A percentile compares a stretch with the other conserved stretches of the same genome.
These are phyloP conservation scores for Didymosphaeria variabile DNA, from an alignment of 2,329 filamentous ascomycete genomes.

Conservation along the genomic window DNA sequence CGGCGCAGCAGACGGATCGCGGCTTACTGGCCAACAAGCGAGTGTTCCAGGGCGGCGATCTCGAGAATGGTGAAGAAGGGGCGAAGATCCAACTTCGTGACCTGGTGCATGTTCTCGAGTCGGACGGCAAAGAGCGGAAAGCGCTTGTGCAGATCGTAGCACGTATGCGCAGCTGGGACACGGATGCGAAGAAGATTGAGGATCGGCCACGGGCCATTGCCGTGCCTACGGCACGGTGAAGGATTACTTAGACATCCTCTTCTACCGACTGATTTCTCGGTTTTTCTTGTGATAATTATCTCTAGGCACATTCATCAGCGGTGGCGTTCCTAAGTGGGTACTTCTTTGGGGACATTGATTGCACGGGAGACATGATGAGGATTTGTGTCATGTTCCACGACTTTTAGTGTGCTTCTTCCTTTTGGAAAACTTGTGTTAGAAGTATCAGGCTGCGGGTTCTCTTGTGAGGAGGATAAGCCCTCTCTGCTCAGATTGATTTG, in stretches of 20 bases:
- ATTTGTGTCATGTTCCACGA: neutral
- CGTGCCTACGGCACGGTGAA: slow-evolving; percentile 8
- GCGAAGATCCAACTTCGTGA: slow-evolving; percentile 85
- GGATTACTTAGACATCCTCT: neutral
- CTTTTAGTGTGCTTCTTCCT: neutral
- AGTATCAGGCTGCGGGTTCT: neutral
- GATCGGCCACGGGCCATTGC: slow-evolving; percentile 8
- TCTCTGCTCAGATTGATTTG: neutral
- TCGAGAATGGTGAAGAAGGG: slow-evolving; percentile 82
- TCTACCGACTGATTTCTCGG: neutral
- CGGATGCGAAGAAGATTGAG: slow-evolving; percentile 32
- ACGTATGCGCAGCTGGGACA: slow-evolving; percentile 41
- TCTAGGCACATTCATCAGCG: slow-evolving; percentile 12
- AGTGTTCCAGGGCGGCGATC: slow-evolving; percentile 54
- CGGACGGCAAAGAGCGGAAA: slow-evolving; percentile 74
- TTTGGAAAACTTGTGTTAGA: neutral
- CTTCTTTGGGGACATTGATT: neutral
- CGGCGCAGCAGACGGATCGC: slow-evolving; percentile 33
- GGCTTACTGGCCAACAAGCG: slow-evolving; percentile 66
- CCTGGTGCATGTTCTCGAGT: slow-evolving; percentile 79
- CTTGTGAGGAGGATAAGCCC: neutral
- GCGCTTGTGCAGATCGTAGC: slow-evolving; percentile 52
- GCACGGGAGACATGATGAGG: neutral
- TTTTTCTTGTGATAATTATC: neutral
- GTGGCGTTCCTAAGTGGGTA: slow-evolving; percentile 7